phyloP scores from a whole-genome alignment of 257 asterid genomes.

The Solanum okadae region DNA sequence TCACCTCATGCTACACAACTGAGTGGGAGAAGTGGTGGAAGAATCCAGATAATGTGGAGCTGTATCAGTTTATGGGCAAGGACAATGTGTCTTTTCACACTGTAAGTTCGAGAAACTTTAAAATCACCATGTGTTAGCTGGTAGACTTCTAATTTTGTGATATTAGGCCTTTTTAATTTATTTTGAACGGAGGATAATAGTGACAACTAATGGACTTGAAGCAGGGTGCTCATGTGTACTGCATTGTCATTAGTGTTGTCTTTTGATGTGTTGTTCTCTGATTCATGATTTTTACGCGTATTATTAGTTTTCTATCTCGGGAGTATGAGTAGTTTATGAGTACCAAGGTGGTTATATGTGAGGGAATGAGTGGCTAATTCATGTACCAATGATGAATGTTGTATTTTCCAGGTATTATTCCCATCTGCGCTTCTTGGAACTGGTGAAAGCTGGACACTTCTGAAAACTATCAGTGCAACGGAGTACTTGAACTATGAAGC shows the following conservation, averaged over 20 bases:
- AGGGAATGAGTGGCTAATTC: not conserved
- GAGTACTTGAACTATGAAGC: slow-evolving; percentile 96
- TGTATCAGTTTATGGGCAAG: slow-evolving; percentile 98
- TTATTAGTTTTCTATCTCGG: not conserved
- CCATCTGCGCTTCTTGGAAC: slow-evolving; percentile 97
- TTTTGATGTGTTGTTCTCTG: not conserved
- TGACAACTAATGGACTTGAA: not conserved
- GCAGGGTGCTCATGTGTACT: not conserved
- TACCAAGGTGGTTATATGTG: not conserved
- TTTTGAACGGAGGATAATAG: not conserved
- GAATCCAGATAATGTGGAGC: slow-evolving; percentile 91
- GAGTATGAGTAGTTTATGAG: not conserved
- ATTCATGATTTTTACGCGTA: not conserved
- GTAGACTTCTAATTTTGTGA: not conserved
- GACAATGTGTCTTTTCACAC: slow-evolving; percentile 98
- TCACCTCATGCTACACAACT: slow-evolving; percentile 84
- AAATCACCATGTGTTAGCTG: not conserved
- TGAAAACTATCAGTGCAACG: slow-evolving; percentile 94
- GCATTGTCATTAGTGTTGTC: not conserved
- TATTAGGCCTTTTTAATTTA: not conserved
- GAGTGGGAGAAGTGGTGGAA: slow-evolving; percentile 99
- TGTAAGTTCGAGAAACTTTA: slow-evolving; percentile 32
- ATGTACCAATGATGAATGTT: not conserved
- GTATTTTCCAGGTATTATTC: slow-evolving; percentile 65
- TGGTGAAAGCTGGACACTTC: slow-evolving; percentile 90